phyloP scores from a whole-genome alignment of 1,284 basidiomycete species.

The Termitomyces sp. region DNA sequence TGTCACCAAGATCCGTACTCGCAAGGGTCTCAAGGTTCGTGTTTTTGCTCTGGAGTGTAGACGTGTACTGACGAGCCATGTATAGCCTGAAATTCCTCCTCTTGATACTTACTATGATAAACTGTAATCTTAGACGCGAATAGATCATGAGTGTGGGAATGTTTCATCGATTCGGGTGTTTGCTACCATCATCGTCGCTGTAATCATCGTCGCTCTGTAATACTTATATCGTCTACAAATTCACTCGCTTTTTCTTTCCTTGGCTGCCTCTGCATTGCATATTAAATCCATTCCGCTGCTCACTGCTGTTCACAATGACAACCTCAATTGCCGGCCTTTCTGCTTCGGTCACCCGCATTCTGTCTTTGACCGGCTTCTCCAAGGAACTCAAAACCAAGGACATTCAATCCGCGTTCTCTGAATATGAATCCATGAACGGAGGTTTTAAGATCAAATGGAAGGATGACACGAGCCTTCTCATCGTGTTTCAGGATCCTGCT shows the following conservation, averaged over 20 bases:
- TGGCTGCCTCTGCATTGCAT: conserved; percentile 12
- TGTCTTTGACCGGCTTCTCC: conserved; percentile 87
- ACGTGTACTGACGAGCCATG: conserved; percentile 3
- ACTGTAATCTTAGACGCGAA: conserved; percentile 37
- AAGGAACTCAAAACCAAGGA: conserved; percentile 97
- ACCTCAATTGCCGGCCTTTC: conserved; percentile 75
- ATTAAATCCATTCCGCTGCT: conserved; percentile 13
- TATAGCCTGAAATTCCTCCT: conserved; percentile 79
- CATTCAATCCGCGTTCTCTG: conserved; percentile 85
- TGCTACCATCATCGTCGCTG: conserved; percentile 3
- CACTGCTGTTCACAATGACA: conserved; percentile 33
- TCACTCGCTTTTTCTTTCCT: conserved; percentile 19
- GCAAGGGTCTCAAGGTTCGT: conserved; percentile 89
- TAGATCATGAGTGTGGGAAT: conserved; percentile 15
- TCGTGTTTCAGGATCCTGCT: conserved; percentile 87
- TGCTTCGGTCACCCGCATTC: conserved; percentile 92
- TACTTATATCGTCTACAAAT: conserved; percentile 16
- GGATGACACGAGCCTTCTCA: conserved; percentile 92
- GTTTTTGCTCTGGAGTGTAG: background rate
- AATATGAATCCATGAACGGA: conserved; percentile 82
- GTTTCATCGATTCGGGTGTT: conserved; percentile 6
- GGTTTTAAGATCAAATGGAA: conserved; percentile 99
- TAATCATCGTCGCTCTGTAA: conserved; percentile 10
- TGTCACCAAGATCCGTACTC: conserved; percentile 77
- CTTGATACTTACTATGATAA: conserved; percentile 93